Evolutionary conservation across 371 early-diverging fungal species (phyloP), one percentile per base, ranked within the genome.

Genomic region (Mucor racemosus): DNA sequence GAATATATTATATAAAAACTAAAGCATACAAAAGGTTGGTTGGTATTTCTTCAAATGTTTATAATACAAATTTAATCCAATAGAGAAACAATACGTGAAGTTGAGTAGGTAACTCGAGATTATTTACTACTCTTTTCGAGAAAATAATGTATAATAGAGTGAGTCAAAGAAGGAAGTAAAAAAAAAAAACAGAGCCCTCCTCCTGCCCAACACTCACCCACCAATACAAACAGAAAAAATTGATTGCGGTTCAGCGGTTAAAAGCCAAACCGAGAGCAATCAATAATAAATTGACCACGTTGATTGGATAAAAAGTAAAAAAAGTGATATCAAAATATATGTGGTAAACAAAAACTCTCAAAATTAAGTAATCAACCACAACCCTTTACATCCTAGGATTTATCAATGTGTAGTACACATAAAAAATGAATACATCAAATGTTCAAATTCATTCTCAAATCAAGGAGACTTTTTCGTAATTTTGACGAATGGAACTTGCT

Each of bases 181-280:
- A 26, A 50, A 26, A 50, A 11, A 50, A 11, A 21, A 19, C 4
- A 19, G 5, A 48, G 19, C 7, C 48, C 48, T 1, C 48, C 48
- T 48, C 48, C 7, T 19, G 48, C 48, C 21, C 19, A 11, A 44
- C 7, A 6, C 15, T 40, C 40, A 40, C 26, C 26, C 7, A 38
- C 38, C 11, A n/a, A n/a, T 4, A 38, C 38, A 38, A 38, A 38
- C 38, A 38, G 38, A 38, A 38, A 38, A 38, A 26, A 26, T 1
- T 26, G 26, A 26, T 26, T 26, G 26, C 26, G 1, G 26, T 26
- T 26, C 26, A 26, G 26, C 50, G 50, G 50, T 50, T 21, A 50
- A 50, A 50, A 50, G 50, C 50, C 50, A 50, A 50, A 50, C 50
- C 50, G 50, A 50, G 7, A 11, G 7, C 17, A 44, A 44, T 17